Conservation (phyloP, 2,329 filamentous ascomycete genomes). For the Aspergillus caelatus region DNA sequence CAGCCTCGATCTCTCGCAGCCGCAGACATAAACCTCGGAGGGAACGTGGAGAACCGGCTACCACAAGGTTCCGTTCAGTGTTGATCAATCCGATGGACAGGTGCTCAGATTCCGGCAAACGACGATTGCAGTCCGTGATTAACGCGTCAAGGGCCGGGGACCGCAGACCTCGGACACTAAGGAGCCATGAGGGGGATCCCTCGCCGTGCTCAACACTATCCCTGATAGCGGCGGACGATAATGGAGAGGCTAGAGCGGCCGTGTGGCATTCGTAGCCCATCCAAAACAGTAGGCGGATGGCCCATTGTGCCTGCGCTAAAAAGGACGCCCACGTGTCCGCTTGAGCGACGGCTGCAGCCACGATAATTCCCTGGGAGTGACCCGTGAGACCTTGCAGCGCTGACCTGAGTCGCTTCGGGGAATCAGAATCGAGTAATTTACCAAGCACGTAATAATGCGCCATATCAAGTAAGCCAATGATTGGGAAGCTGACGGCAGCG, state of each 20-base stretch:
- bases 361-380: constrained; percentile 43
- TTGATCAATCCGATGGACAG: constrained; percentile 34
- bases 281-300: constrained; percentile 39
- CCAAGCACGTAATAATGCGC: constrained; percentile 7
- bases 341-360: constrained; percentile 36
- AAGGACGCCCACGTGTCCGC: constrained; percentile 36
- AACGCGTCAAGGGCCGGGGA: not conserved
- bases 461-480: constrained; percentile 38
- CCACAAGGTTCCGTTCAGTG: constrained; percentile 31
- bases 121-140: constrained; percentile 27
- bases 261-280: constrained; percentile 35
- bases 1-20: not conserved
- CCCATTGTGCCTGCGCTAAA: constrained; percentile 27
- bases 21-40: constrained; percentile 13
- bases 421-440: not conserved
- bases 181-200: not conserved
- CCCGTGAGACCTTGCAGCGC: constrained; percentile 21
- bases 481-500: constrained; percentile 41
- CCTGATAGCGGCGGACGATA: constrained; percentile 21
- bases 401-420: not conserved
- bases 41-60: constrained; percentile 32
- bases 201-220: constrained; percentile 9
- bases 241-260: constrained; percentile 14
- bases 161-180: constrained; percentile 8
- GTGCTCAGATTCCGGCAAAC: constrained; percentile 25